Evolutionary conservation across 768 basidiomycete species (phyloP), one percentile per base, ranked within the genome.

Genomic region (Cyclocybe cylindracea): DNA sequence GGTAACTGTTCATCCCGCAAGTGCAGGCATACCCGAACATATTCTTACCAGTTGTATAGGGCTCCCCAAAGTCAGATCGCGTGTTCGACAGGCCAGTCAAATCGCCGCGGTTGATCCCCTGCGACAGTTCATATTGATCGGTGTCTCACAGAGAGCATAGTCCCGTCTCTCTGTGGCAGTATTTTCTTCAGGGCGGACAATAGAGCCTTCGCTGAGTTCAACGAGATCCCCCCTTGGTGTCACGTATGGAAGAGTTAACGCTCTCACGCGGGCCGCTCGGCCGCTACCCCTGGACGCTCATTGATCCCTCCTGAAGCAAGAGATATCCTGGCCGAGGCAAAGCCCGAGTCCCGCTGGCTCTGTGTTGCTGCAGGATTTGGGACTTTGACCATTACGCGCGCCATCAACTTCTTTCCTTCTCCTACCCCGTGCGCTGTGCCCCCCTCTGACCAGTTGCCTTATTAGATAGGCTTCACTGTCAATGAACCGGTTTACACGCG

Each of bases 371-470:
- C 24, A 24, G 24, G 24, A 51, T 36, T 50, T 37, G 55, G 48
- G 53, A 16, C 36, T 36, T 50, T 54, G 45, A 43, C 48, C 49
- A 47, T 51, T 42, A 53, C 46, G 39, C 47, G 41, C 50, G 24
- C 50, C 60, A 63, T 63, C 58, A 63, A 40, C 60, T 63, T 61
- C 62, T 59, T 35, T 46, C 42, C 57, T 63, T 63, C 62, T 57
- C 55, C 24, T 24, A 24, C 29, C 50, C 51, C 57, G 54, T 56
- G 52, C 59, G 59, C 51, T 56, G 39, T 55, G 44, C 49, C 46
- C 40, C 36, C 39, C 51, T 39, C 38, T 51, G 46, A 35, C 44
- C 49, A 54, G 44, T 54, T 56, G 40, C 54, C 47, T 56, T 59
- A 55, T 49, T 58, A 54, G 55, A 46, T 18, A 42, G 48, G 46